phyloP scores from a whole-genome alignment of 2,329 filamentous ascomycete species.

The Cladophialophora psammophila region DNA sequence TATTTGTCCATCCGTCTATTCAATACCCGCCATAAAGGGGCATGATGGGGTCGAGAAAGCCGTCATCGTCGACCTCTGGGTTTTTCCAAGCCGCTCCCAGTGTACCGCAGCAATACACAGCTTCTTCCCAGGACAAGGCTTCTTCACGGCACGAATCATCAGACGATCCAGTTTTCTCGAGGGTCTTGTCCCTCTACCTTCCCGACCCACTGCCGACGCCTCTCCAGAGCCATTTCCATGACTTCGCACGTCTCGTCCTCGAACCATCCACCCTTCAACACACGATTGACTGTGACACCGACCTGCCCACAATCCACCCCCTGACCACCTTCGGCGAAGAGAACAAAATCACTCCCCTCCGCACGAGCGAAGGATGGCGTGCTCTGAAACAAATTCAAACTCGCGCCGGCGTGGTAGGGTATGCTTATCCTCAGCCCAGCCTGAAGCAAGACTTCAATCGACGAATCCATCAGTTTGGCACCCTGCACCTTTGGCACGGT shows the following conservation, averaged over 20 bases:
- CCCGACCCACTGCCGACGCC: constrained; percentile 26
- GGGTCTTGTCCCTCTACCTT: constrained; percentile 33
- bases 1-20: neutral
- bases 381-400: constrained; percentile 63
- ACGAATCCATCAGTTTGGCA: constrained; percentile 66
- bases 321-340: constrained; percentile 39
- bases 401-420: constrained; percentile 65
- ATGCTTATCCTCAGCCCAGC: constrained; percentile 58
- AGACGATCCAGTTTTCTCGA: constrained; percentile 34
- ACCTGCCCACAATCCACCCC: constrained; percentile 34
- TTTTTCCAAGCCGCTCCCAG: constrained; percentile 36
- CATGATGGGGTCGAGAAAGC: constrained; percentile 25
- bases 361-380: constrained; percentile 70
- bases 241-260: constrained; percentile 35
- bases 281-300: constrained; percentile 35
- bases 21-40: neutral
- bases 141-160: constrained; percentile 12
- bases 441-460: constrained; percentile 51
- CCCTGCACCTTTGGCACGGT: constrained; percentile 63
- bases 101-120: constrained; percentile 33
- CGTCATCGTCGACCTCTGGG: constrained; percentile 34
- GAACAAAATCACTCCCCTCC: constrained; percentile 34
- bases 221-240: constrained; percentile 33
- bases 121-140: neutral
- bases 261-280: constrained; percentile 31